Conservation (phyloP, 768 basidiomycete species). For the Leccinum ochraceum region DNA sequence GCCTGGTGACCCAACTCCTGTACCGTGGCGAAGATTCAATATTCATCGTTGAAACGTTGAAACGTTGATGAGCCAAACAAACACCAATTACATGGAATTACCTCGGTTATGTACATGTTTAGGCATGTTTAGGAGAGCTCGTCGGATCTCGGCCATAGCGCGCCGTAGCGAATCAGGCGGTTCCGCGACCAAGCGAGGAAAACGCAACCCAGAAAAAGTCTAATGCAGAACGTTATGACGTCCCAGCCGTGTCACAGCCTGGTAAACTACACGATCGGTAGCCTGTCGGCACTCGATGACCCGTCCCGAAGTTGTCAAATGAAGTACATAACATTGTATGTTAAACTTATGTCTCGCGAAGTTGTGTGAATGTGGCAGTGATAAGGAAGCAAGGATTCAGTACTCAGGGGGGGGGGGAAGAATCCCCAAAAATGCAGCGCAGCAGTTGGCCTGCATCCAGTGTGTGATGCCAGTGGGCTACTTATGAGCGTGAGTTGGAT, state of each 20-base stretch:
- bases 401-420: not conserved
- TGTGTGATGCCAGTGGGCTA: not conserved
- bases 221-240: not conserved
- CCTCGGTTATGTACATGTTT: too few relatives aligned
- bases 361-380: not conserved
- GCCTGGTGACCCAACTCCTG: not conserved
- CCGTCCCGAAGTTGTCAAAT: not conserved
- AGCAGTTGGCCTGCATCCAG: not conserved
- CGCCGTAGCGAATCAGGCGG: not conserved
- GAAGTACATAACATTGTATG: not conserved
- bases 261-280: not conserved
- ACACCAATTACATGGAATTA: too few relatives aligned
- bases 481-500: not conserved
- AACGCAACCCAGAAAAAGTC: not conserved
- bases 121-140: too few relatives aligned
- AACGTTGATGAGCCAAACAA: not conserved
- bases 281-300: not conserved
- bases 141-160: not conserved
- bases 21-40: not conserved
- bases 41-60: not conserved
- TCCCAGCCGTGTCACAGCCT: not conserved
- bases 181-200: not conserved
- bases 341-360: not conserved
- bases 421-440: not conserved
- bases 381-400: not conserved